A percentile compares a stretch with the other conserved stretches of the same genome.
phyloP scores from a whole-genome alignment of 2,329 filamentous ascomycete species.

The Sporothrix dimorphospora region DNA sequence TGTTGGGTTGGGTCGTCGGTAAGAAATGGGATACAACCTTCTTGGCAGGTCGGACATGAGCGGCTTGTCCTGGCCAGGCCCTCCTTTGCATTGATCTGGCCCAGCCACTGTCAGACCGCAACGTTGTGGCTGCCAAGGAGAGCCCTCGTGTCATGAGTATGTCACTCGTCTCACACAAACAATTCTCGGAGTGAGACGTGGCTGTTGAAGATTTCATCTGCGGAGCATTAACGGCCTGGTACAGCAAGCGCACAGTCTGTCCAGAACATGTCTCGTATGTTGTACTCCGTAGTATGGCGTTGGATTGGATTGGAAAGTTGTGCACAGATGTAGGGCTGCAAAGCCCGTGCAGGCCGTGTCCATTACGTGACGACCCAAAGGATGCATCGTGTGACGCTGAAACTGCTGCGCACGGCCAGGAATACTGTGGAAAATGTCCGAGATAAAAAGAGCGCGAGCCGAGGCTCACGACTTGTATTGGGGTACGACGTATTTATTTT shows the following conservation, averaged over 20 bases:
- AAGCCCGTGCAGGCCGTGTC: background rate
- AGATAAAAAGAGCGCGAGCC: background rate
- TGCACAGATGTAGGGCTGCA: background rate
- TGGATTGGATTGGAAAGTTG: background rate
- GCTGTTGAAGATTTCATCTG: background rate
- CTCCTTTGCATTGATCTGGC: background rate
- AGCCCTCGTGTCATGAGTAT: background rate
- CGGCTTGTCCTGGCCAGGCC: background rate
- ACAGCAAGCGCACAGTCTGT: background rate
- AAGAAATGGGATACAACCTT: background rate
- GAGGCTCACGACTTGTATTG: background rate
- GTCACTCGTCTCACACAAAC: background rate
- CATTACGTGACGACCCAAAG: background rate
- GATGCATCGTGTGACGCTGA: background rate
- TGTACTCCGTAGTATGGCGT: background rate
- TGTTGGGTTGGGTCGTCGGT: no score
- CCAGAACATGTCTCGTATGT: constrained; percentile 2
- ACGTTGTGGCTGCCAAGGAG: background rate
- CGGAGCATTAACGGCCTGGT: background rate
- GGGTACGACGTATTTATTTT: no score
- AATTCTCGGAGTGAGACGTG: background rate
- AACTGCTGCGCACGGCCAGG: background rate
- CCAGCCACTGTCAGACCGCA: background rate
- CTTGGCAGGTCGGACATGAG: background rate
- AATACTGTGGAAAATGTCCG: background rate